phyloP scores from a whole-genome alignment of 2,329 filamentous ascomycete genomes.

The Chaetomium olivaceum region DNA sequence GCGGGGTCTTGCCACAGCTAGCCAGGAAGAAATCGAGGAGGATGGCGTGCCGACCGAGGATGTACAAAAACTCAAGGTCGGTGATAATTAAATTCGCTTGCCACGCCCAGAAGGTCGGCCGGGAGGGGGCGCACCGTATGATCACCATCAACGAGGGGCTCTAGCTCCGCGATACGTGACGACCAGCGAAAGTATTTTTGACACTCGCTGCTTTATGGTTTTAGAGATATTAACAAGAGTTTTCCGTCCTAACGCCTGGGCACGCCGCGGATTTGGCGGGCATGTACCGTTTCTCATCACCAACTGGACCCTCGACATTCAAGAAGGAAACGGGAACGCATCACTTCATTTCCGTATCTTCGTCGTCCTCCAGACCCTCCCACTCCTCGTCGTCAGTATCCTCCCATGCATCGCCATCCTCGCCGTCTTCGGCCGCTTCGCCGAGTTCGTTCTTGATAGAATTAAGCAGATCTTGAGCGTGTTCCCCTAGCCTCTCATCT shows the following conservation, averaged over 20 bases:
- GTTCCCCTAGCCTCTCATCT: constrained; percentile 73
- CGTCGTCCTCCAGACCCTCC: constrained; percentile 24
- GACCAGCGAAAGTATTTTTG: background rate
- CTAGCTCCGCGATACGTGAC: background rate
- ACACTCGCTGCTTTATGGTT: constrained; percentile 2
- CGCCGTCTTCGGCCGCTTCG: constrained; percentile 54
- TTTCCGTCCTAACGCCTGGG: constrained; percentile 24
- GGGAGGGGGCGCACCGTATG: background rate
- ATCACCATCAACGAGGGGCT: background rate
- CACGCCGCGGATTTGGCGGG: constrained; percentile 17
- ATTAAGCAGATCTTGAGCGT: constrained; percentile 69
- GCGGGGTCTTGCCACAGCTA: constrained; percentile 65
- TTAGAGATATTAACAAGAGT: constrained; percentile 8
- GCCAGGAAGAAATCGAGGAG: constrained; percentile 66
- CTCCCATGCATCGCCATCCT: constrained; percentile 54
- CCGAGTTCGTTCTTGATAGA: constrained; percentile 66
- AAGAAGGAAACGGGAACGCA: constrained; percentile 3
- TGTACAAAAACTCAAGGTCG: constrained; percentile 72
- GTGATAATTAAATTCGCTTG: constrained; percentile 44
- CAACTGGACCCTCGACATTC: background rate
- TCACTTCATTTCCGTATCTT: constrained; percentile 30
- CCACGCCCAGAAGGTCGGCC: background rate
- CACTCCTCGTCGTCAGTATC: constrained; percentile 43
- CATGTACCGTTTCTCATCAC: constrained; percentile 12
- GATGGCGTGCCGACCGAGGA: constrained; percentile 60